phyloP scores from a whole-genome alignment of 805 yeast species.

The Lipomyces kockii region DNA sequence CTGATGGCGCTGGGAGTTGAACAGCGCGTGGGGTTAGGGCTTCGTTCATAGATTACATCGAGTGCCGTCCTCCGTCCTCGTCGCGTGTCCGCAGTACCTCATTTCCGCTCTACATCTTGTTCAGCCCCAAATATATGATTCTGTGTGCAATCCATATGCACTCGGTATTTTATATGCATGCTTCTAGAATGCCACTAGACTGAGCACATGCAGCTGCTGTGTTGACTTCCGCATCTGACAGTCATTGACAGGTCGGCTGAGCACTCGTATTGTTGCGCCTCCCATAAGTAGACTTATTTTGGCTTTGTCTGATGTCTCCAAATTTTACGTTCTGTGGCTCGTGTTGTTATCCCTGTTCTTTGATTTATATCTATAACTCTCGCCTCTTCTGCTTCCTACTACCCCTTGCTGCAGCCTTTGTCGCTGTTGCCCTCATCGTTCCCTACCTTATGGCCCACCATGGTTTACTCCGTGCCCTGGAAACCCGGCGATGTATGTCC shows the following conservation, averaged over 20 bases:
- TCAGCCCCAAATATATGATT: neutral
- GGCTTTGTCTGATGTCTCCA: neutral
- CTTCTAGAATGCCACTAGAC: neutral
- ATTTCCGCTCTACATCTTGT: neutral
- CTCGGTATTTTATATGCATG: neutral
- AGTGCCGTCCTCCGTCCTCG: too few relatives aligned
- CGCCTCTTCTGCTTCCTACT: neutral
- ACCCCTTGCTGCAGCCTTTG: neutral
- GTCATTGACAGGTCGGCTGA: neutral
- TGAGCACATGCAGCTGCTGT: neutral
- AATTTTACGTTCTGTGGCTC: neutral
- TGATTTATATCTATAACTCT: neutral
- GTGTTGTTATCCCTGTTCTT: neutral
- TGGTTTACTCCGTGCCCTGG: neutral
- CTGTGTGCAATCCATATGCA: neutral
- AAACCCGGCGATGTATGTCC: neutral
- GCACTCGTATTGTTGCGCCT: neutral
- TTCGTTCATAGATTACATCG: neutral
- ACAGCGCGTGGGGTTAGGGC: neutral
- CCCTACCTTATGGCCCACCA: neutral
- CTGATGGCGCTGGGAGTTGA: too few relatives aligned
- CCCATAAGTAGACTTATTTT: neutral
- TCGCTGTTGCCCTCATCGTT: neutral
- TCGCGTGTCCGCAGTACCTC: neutral
- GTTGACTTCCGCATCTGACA: neutral